Base-by-base conservation (phyloP, 805 yeast species). In the Maudiozyma turicensis region DNA sequence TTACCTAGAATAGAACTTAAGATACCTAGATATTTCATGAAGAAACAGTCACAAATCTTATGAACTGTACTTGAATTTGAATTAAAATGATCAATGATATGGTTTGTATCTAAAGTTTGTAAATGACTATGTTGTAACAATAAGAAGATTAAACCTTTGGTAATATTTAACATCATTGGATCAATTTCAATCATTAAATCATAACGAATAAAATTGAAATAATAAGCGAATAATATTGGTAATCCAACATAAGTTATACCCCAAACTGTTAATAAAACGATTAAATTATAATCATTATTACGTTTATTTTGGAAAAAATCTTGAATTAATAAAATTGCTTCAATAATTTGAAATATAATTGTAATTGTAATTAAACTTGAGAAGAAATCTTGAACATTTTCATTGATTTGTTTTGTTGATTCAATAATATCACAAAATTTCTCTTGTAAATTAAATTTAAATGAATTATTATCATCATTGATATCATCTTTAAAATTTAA, bases 161-260 rank as follows among this genome's bases (percentile, higher is more conserved):
- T 38, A 26, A 63, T 35, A 48, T 61, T 59, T 50, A 56, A 54
- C n/a, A 58, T 55, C 65, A 63, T 59, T 20, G 66, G 67, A 48
- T 63, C 67, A 33, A 61, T 40, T 35, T 57, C 56, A 34, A 63
- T 54, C 39, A 54, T 47, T 35, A 58, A 48, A 33, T 61, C 66
- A 47, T 61, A 60, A 42, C 66, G 61, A 14, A 61, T 58, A 42
- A 63, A 63, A 49, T 63, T 63, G 53, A 63, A 43, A 48, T 62
- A 63, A 52, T 62, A 62, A 29, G 57, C 52, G 13, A 56, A 45
- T 1, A 60, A 32, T 8, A 53, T 35, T n/a, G 67, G 67, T 14
- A 58, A 1, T 7, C 47, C 37, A 20, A 53, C 40, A 28, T 58
- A 51, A 31, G 55, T 45, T 2, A 31, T 10, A 10, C 54, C 40